Evolutionary conservation across 1,139 yeast genomes (phyloP), one percentile per base, ranked within the genome.

Genomic region (Nematodospora anomalae): DNA sequence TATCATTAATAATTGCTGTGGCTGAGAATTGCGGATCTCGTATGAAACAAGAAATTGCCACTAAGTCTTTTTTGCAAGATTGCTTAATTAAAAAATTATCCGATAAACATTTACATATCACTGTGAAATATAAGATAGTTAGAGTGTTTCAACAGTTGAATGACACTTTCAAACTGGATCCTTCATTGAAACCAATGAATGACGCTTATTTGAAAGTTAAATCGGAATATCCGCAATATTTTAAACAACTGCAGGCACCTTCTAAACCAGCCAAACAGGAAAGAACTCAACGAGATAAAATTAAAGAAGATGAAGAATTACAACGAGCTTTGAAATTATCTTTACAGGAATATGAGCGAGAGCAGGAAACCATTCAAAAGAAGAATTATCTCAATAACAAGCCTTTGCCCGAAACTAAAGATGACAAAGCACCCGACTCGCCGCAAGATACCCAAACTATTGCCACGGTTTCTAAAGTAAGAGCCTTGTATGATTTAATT

Each of bases 11-110:
- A 13, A 74, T 79, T 13, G 83, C 96, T 0, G 60, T 88, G 25
- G 96, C 96, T 1, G 96, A 90, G 59, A 92, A 92, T 57, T 90
- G 97, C 62, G 97, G 97, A 1, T 81, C 95, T 2, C 71, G 89
- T 48, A 78, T 86, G 76, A 82, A 81, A 50, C 89, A 86, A 44
- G 88, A 83, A 50, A 80, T 90, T 30, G 90, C 96, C 24, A 71
- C 89, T 15, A 78, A 76, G 47, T 55, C 72, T 8, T 88, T 89
- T 55, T 76, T 89, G 20, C 67, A 71, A 30, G 69, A 64, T 18
- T 41, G 71, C 15, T 64, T 92, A 33, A 53, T 79, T 26, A 68
- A 70, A 40, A 66, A 82, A 45, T 66, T 87, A 22, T 71, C 70
- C 12, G 87, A 80, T 50, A 58, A 65, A 15, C 58, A 67, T 32